Base-by-base conservation (phyloP, 2,329 filamentous ascomycete genomes). In the Botryotinia narcissicola region DNA sequence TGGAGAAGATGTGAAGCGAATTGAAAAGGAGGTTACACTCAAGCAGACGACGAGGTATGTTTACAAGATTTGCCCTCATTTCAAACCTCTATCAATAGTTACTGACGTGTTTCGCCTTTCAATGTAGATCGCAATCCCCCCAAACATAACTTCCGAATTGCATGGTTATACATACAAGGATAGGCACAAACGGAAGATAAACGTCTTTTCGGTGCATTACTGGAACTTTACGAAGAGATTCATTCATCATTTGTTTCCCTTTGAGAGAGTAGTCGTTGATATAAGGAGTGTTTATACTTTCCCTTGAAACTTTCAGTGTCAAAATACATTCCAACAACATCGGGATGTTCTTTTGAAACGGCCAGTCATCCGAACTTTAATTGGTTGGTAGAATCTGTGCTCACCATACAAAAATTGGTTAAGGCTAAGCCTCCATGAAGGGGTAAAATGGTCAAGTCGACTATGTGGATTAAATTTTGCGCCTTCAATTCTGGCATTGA, bases 91-190 rank as follows among this genome's bases (percentile, higher is more conserved):
- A 46, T 66, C 42, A 66, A 66, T 66, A 35, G 62, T 66, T 66
- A 32, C 62, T 66, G 62, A 66, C 42, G 29, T 35, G 62, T 68
- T 68, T 40, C 25, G 59, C 32, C 32, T 6, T 40, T 40, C 46
- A 57, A 54, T 54, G 66, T 40, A 51, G 66, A 68, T 68, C 66
- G 66, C 46, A 68, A 68, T 68, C 66, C 46, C 66, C 46, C 46
- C 35, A 29, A 37, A 51, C 46, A 68, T 54, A 68, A 68, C 66
- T 68, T 68, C 66, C 66, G 66, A 54, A 29, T 68, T 57, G 46
- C 66, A 68, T 68, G 69, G 69, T 46, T 46, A 51, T 35, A 63
- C 57, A 29, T n/a, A 63, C 40, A 57, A 69, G 66, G 62, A 66
- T 48, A 48, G 62, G 42, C 42, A 60, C 57, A 48, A 61, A 61